A percentile compares a stretch with the other conserved stretches of the same genome.
phyloP scores from a whole-genome alignment of 2,329 filamentous ascomycete species.

The Fusarium pseudocircinatum region DNA sequence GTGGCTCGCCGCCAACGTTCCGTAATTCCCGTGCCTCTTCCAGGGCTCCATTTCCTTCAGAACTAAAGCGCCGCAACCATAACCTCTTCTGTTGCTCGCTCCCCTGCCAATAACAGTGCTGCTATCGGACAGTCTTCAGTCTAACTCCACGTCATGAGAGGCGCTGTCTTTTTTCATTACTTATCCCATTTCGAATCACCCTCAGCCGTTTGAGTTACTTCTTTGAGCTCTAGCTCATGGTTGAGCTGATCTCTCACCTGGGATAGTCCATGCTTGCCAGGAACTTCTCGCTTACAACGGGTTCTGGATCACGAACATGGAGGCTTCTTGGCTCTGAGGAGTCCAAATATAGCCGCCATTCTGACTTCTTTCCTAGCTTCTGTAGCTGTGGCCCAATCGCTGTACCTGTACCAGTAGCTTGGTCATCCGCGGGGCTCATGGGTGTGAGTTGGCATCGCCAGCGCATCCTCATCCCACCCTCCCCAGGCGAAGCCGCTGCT shows the following conservation, averaged over 20 bases:
- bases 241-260: constrained; percentile 7
- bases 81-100: background rate
- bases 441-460: constrained; percentile 44
- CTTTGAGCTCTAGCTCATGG: constrained; percentile 3
- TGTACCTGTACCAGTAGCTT: constrained; percentile 16
- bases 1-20: constrained; percentile 30
- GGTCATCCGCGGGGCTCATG: constrained; percentile 21
- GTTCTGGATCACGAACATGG: constrained; percentile 4
- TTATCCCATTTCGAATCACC: background rate
- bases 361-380: background rate
- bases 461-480: constrained; percentile 41
- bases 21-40: constrained; percentile 8
- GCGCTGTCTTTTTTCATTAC: background rate
- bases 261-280: constrained; percentile 24
- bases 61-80: constrained; percentile 5
- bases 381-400: constrained; percentile 25
- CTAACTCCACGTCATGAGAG: constrained; percentile 17
- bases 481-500: constrained; percentile 14
- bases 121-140: constrained; percentile 12
- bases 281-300: constrained; percentile 11
- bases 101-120: constrained; percentile 34
- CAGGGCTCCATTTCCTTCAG: background rate
- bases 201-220: constrained; percentile 14
- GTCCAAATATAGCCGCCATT: constrained; percentile 27
- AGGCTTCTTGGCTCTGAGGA: background rate